Percentiles rank a stretch among this genome's conserved stretches.
Conservation (phyloP, 129 eudicot species). For the Gnaphalium uliginosum region DNA sequence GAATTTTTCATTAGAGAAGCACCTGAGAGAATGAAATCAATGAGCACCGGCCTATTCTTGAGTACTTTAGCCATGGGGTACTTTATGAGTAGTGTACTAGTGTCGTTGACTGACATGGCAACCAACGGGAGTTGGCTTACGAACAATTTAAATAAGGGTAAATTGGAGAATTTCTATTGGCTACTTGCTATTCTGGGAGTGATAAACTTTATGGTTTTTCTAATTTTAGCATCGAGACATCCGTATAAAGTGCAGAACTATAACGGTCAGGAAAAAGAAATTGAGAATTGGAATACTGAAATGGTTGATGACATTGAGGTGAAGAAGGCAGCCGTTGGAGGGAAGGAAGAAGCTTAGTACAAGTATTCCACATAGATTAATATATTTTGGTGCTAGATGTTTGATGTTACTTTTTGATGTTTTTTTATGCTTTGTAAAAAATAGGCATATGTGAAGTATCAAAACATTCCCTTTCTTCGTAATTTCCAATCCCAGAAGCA, state of each 20-base stretch:
- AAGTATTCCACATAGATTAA: constrained; percentile 2
- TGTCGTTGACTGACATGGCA: constrained; percentile 60
- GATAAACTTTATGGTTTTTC: constrained; percentile 47
- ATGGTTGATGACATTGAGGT: constrained; percentile 32
- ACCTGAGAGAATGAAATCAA: constrained; percentile 95
- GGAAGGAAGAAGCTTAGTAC: constrained; percentile 45
- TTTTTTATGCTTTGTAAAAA: constrained; percentile 18
- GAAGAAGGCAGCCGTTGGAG: constrained; percentile 22
- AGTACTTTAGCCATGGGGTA: constrained; percentile 88
- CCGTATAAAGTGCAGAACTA: constrained; percentile 65
- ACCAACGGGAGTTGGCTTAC: constrained; percentile 66
- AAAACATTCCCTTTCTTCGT: constrained; percentile 29
- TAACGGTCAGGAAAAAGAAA: constrained; percentile 33
- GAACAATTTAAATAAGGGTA: constrained; percentile 63
- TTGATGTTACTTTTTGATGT: constrained; percentile 20
- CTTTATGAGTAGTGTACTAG: constrained; percentile 80
- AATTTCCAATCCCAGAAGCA: background rate
- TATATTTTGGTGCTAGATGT: constrained; percentile 27
- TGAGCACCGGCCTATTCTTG: constrained; percentile 92
- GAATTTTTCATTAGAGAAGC: constrained; percentile 97
- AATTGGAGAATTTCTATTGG: constrained; percentile 75
- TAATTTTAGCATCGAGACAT: constrained; percentile 60
- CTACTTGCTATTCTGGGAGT: constrained; percentile 67
- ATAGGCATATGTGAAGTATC: constrained; percentile 25
- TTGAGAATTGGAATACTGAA: constrained; percentile 41